Percentiles rank a stretch among this genome's conserved stretches.
These are phyloP conservation scores for Quercus mongolica DNA, from an alignment of 306 rosid genomes.

Conservation along the genomic window DNA sequence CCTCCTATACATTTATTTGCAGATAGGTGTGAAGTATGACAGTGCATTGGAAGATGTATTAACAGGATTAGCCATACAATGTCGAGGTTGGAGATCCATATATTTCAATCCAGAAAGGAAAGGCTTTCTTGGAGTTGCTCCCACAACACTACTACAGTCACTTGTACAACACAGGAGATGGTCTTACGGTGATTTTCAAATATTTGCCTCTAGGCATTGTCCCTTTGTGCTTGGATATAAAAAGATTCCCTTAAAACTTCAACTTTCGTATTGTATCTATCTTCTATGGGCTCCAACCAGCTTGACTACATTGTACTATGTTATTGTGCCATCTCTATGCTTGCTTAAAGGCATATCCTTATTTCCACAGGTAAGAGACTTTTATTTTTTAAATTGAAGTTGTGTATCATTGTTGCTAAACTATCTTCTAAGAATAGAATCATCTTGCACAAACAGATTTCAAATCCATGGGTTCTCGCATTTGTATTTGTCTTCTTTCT, in stretches of 20 bases:
- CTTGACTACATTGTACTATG: not conserved
- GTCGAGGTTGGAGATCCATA: conserved; percentile 23
- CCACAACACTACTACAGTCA: not conserved
- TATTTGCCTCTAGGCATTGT: not conserved
- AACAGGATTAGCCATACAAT: conserved; percentile 17
- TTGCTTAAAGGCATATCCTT: conserved; percentile 3
- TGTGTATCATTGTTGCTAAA: not conserved
- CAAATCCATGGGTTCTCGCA: not conserved
- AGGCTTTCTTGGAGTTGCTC: not conserved
- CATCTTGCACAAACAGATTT: not conserved
- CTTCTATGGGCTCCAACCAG: not conserved
- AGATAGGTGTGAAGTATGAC: conserved; percentile 21
- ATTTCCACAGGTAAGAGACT: conserved; percentile 5
- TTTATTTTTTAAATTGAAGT: not conserved
- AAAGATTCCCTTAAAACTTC: not conserved
- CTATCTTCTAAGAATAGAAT: not conserved
- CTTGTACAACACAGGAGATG: conserved; percentile 5
- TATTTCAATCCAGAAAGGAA: not conserved
- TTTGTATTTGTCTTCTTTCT: not conserved
- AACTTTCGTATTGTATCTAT: not conserved
- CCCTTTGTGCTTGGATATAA: not conserved
- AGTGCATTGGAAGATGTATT: conserved; percentile 8
- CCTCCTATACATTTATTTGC: not conserved
- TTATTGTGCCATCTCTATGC: conserved; percentile 6
- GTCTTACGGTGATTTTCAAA: not conserved